Base-by-base conservation (phyloP, 805 yeast genomes). In the Metschnikowia lochheadii region DNA sequence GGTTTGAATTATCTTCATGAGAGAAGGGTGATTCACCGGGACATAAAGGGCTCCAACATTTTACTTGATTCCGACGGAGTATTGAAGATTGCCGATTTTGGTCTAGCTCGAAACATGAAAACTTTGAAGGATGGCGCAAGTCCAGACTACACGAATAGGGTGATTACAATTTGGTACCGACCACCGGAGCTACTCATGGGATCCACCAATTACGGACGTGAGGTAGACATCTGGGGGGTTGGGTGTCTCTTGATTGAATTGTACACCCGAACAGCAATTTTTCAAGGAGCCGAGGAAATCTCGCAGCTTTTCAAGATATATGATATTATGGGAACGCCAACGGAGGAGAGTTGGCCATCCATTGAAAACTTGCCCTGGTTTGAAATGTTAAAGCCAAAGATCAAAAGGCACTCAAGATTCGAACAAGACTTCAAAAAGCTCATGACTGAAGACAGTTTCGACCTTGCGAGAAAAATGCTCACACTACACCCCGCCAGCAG, bases 171-270 rank as follows among this genome's bases (percentile, higher is more conserved):
- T 36, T 94, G 99, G 99, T 92, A 94, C 66, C 79, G 99, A 52
- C 99, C 99, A 1, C 98, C 98, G 0, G 99, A 92, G 66, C 76
- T 94, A 32, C 71, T 94, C 36, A 68, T 94, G 51, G 99, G 99
- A 1, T 83, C 96, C 0, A 91, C 98, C 0, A 84, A 83, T 51
- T 94, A 94, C 67, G 94, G 91, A 0, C 71, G 89, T 38, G 96
- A 88, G 59, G 94, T 94, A 8, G 99, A 94, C 63, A 83, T 89
- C 57, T 94, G 99, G 99, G 97, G 98, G 0, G 84, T 89, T 53
- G 99, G 99, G 2, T 94, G 98, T 70, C 73, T 94, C 23, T 71
- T 94, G 52, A 78, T 89, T 26, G 98, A 94, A 65, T 66, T 94
- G 36, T 89, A 88, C 62, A 79, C 84, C 1, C 80, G 83, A 56